Base-by-base conservation (phyloP, 2,329 filamentous ascomycete species). In the Rhynchosporium graminicola region DNA sequence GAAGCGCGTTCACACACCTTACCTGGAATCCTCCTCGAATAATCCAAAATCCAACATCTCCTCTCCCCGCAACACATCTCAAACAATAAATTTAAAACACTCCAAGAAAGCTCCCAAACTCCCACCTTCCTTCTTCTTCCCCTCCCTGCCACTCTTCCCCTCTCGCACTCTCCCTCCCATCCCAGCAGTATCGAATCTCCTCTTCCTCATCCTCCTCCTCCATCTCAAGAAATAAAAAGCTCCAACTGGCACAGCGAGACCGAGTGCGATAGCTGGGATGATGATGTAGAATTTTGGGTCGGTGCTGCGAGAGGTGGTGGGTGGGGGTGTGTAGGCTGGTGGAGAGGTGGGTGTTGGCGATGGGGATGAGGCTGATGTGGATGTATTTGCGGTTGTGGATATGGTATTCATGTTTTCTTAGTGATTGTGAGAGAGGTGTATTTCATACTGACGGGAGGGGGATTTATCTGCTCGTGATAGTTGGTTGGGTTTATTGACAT, bases 201-300 rank as follows among this genome's bases (percentile, higher is more conserved):
- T 12, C 40, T n/a, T n/a, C 4, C 40, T 43, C 40, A 1, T 40
- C 36, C 13, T 8, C 20, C n/a, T 46, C 43, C 43, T 46, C 43
- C 43, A 46, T n/a, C n/a, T n/a, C 43, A n/a, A 46, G 9, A 46
- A 46, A 9, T 20, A 46, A n/a, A 46, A 46, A 15, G 43, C n/a
- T 7, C 43, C 43, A 6, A 46, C 43, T n/a, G 43, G 43, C 15
- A 46, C 43, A 4, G 43, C n/a, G n/a, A 46, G 43, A 46, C 43
- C 43, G 43, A 46, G 43, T 20, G 43, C 43, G 9, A 46, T n/a
- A 9, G 43, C 43, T 26, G 43, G 43, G 43, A 46, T 46, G n/a
- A 46, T 46, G 43, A 46, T 46, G 43, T 46, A 46, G 43, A 46
- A 20, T 28, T 46, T 46, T 20, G 43, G n/a, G n/a, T 46, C 43